Base-by-base conservation (phyloP, 2,329 filamentous ascomycete species). In the Aspergillus tubingensis region DNA sequence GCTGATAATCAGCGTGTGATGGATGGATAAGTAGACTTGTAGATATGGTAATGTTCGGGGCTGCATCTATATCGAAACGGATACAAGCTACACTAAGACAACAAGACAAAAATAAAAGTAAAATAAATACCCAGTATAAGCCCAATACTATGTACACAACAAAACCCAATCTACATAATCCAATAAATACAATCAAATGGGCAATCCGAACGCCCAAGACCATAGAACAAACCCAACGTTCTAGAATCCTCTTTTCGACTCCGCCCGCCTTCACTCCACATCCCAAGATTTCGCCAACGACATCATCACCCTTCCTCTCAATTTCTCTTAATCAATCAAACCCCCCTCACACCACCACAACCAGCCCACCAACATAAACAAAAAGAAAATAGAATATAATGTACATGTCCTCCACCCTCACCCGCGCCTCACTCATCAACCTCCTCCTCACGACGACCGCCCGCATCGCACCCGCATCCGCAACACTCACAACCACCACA, bases 1-100 rank as follows among this genome's bases (percentile, higher is more conserved):
- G 89, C 62, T 91, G 58, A 55, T 21, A n/a, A 2, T 2, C 32
- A 36, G 32, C 10, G 32, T 36, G 11, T 36, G 30, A 36, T 13
- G 32, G 32, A 6, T 36, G 4, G 1, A 1, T 1, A 5, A 36
- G 11, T 13, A 36, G 32, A 19, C 3, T 19, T 8, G 15, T 19
- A 47, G 8, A 47, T 13, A 23, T 47, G 11, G 44, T 27, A 49
- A 25, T n/a, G 15, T 2, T 11, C 41, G 10, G 21, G 2, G 5
- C 3, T 15, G 2, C 8, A 44, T 44, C 41, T 44, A 44, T 23
- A 44, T 44, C 41, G 8, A 5, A 21, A 17, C 17, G 3, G 13
- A 36, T 36, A 36, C 32, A 36, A 36, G 32, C 11, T 36, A 13
- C 5, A 36, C 10, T 5, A 36, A 36, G 11, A 36, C 32, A 36